Evolutionary conservation across 2,329 filamentous ascomycete genomes (phyloP).

Genomic region (Akanthomyces muscarius): DNA sequence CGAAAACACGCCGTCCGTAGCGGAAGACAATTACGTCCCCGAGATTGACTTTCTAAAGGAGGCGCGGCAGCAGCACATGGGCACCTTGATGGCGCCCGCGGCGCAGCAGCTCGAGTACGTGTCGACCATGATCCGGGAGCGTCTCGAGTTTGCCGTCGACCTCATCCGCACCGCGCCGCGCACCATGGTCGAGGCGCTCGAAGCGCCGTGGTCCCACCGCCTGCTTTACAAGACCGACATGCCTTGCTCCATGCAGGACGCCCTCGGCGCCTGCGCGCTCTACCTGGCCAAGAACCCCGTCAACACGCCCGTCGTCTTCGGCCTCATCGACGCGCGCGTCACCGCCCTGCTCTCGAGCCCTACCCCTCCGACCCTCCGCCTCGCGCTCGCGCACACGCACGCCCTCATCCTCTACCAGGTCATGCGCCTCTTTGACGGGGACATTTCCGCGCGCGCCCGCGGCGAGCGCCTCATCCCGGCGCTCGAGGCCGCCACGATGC

Average conservation of each 20-base stretch:
- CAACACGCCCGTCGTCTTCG: conserved; percentile 47
- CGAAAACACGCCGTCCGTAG: not conserved
- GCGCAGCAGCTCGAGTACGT: conserved; percentile 23
- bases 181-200: conserved; percentile 45
- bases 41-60: not conserved
- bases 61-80: not conserved
- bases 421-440: conserved; percentile 48
- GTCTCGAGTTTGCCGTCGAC: conserved; percentile 43
- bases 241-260: conserved; percentile 51
- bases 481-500: conserved; percentile 32
- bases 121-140: conserved; percentile 28
- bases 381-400: conserved; percentile 41
- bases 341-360: conserved; percentile 36
- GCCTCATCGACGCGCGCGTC: conserved; percentile 43
- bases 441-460: conserved; percentile 38
- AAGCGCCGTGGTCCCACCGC: conserved; percentile 51
- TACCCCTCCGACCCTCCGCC: conserved; percentile 26
- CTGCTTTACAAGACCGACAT: conserved; percentile 48
- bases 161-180: conserved; percentile 46
- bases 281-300: conserved; percentile 45
- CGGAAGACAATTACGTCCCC: not conserved
- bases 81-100: conserved; percentile 20
- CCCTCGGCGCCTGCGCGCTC: conserved; percentile 49
- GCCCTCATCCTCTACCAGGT: conserved; percentile 47
- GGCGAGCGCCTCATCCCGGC: conserved; percentile 33